Evolutionary conservation across 208 protist genomes (phyloP).

Genomic region (Crithidia expoeki): DNA sequence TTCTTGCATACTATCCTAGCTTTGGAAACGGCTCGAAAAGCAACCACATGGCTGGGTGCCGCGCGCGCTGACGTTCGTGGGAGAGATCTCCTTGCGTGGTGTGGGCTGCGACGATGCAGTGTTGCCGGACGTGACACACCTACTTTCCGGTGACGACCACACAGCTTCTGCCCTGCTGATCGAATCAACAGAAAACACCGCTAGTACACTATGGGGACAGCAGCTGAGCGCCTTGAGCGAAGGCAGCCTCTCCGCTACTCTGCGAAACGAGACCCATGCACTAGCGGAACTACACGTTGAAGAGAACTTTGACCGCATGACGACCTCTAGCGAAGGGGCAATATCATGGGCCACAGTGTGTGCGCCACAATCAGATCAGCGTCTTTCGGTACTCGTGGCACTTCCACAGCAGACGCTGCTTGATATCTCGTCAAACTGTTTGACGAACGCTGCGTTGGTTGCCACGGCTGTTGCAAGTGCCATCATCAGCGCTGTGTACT

Average conservation of each 20-base stretch:
- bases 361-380: neutral
- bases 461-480: slow-evolving; percentile 10
- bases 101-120: slow-evolving; percentile 29
- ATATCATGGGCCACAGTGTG: neutral
- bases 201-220: too few relatives aligned
- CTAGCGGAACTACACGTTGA: slow-evolving; percentile 4
- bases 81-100: slow-evolving; percentile 16
- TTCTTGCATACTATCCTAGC: slow-evolving; percentile 16
- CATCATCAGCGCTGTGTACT: slow-evolving; percentile 1
- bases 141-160: slow-evolving; percentile 9
- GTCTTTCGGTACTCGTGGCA: neutral
- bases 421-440: slow-evolving; percentile 23
- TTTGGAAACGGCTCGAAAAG: slow-evolving; percentile 18
- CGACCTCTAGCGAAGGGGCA: neutral
- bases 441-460: slow-evolving; percentile 6
- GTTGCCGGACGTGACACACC: slow-evolving; percentile 8
- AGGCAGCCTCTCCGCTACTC: neutral
- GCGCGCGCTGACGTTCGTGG: slow-evolving; percentile 1
- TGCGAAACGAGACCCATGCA: slow-evolving; percentile 7
- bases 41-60: neutral
- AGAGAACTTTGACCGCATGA: neutral
- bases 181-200: too few relatives aligned
- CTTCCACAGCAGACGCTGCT: neutral
- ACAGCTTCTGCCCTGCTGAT: neutral
- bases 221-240: neutral